Percentiles rank a stretch among this genome's conserved stretches.
These are phyloP conservation scores for Botryotinia calthae DNA, from an alignment of 2,329 filamentous ascomycete species.

Conservation along the genomic window DNA sequence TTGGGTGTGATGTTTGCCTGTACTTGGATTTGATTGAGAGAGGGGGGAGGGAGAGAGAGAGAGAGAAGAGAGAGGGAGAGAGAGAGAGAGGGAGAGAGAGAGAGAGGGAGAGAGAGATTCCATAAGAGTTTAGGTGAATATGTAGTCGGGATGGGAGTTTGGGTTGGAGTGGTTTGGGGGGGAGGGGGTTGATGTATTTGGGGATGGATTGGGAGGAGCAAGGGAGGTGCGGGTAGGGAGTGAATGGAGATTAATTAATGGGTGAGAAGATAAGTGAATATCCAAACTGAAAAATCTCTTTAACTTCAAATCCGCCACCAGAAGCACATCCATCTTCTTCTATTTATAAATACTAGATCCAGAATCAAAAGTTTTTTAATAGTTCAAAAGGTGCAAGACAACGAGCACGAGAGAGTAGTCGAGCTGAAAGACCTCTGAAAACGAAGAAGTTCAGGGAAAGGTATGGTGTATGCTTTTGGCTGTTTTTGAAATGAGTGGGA, in stretches of 20 bases:
- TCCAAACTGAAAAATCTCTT: not conserved
- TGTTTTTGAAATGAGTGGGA: not conserved
- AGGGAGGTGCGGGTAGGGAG: not conserved
- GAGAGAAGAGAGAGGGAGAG: too few relatives aligned
- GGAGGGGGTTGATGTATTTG: not conserved
- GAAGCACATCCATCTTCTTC: not conserved
- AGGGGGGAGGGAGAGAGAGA: too few relatives aligned
- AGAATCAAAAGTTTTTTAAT: not conserved
- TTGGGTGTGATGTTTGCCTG: too few relatives aligned
- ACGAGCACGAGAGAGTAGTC: accelerated
- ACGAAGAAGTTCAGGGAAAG: not conserved
- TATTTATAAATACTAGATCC: not conserved
- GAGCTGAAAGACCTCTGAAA: not conserved
- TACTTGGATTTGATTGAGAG: not conserved
- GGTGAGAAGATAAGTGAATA: not conserved
- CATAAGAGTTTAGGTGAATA: accelerated
- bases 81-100: too few relatives aligned
- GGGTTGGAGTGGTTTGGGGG: accelerated
- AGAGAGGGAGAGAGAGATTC: not conserved
- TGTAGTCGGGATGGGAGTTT: not conserved
- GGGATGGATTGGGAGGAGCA: not conserved
- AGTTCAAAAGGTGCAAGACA: accelerated
- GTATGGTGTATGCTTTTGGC: not conserved
- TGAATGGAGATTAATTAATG: not conserved
- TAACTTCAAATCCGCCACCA: not conserved